Percentiles rank a stretch among this genome's conserved stretches.
Evolutionary conservation across 2,329 filamentous ascomycete species (phyloP).

Genomic region (Fusarium newnesense): DNA sequence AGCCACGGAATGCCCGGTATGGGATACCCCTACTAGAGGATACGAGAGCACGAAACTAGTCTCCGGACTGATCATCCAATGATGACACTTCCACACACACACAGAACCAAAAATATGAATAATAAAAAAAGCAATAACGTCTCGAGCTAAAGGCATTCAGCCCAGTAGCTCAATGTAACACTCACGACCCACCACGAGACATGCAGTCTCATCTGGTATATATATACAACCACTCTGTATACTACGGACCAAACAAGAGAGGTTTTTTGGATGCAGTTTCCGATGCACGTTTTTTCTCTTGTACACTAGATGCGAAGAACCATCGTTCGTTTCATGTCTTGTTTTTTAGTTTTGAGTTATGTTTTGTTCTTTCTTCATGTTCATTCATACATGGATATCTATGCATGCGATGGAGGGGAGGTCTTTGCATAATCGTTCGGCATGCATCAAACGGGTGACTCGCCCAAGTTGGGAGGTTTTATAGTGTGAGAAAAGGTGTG

Average conservation of each 20-base stretch:
- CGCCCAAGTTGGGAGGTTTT: conserved; percentile 16
- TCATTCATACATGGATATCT: conserved; percentile 11
- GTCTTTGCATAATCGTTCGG: conserved; percentile 37
- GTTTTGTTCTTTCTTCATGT: conserved; percentile 4
- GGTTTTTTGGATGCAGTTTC: conserved; percentile 41
- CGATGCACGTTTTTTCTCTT: conserved; percentile 21
- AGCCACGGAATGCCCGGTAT: conserved; percentile 42
- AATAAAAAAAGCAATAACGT: conserved; percentile 20
- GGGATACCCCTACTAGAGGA: conserved; percentile 42
- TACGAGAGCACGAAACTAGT: neutral
- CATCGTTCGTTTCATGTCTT: neutral
- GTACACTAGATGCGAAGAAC: conserved; percentile 39
- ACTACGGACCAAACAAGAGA: conserved; percentile 37
- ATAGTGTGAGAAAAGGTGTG: conserved; percentile 15
- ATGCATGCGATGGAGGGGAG: conserved; percentile 16
- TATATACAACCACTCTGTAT: conserved; percentile 41
- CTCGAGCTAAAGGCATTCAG: neutral
- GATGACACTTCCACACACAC: neutral
- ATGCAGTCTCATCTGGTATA: conserved; percentile 29
- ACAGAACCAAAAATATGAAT: neutral
- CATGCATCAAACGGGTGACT: conserved; percentile 19
- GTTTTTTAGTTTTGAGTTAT: neutral
- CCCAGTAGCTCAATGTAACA: conserved; percentile 22
- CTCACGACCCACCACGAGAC: conserved; percentile 15
- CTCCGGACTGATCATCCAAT: neutral